Evolutionary conservation across 768 basidiomycete genomes (phyloP).

Genomic region (Mycena sanguinolenta): DNA sequence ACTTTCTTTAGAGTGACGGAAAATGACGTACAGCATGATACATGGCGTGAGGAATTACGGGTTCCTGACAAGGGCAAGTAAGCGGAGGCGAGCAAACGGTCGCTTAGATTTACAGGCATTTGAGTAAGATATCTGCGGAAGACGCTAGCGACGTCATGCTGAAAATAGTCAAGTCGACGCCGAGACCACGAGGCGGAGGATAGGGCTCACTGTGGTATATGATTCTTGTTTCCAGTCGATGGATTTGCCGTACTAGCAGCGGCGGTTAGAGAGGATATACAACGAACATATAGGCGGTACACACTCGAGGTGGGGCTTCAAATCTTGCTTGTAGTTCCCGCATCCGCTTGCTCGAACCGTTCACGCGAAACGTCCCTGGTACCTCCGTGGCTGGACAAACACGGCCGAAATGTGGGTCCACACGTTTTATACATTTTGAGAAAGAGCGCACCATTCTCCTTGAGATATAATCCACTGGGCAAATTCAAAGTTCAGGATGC

Average conservation of each 20-base stretch:
- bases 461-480: slow-evolving; percentile 90
- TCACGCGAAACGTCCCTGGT: slow-evolving; percentile 94
- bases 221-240: slow-evolving; percentile 90
- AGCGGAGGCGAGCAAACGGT: slow-evolving; percentile 6
- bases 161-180: neutral
- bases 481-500: neutral
- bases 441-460: slow-evolving; percentile 80
- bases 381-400: slow-evolving; percentile 81
- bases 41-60: slow-evolving; percentile 92
- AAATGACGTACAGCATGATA: slow-evolving; percentile 81
- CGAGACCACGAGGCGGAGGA: neutral
- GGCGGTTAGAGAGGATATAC: neutral
- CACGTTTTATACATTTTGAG: neutral
- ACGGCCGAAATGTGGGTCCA: slow-evolving; percentile 15
- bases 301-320: slow-evolving; percentile 88
- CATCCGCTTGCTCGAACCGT: slow-evolving; percentile 96
- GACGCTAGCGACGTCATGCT: slow-evolving; percentile 96
- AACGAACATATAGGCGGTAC: slow-evolving; percentile 38
- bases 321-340: slow-evolving; percentile 93
- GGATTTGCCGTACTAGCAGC: slow-evolving; percentile 87
- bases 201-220: slow-evolving; percentile 70
- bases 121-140: slow-evolving; percentile 95
- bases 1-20: slow-evolving; percentile 31
- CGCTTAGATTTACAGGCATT: slow-evolving; percentile 83
- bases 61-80: slow-evolving; percentile 69